Base-by-base conservation (phyloP, 140 eudicot species). In the Anethum foeniculum region DNA sequence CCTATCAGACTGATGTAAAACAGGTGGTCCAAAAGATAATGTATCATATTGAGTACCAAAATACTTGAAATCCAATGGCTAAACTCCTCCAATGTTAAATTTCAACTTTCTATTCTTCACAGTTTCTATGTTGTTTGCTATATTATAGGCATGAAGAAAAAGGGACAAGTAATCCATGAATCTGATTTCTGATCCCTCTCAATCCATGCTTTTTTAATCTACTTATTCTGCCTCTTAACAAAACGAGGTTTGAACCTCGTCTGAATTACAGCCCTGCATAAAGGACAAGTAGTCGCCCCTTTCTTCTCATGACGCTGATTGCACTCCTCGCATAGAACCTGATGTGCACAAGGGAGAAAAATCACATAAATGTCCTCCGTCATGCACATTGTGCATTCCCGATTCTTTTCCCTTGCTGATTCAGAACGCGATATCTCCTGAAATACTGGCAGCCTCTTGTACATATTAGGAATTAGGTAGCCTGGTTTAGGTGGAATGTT, bases 261-360 rank as follows among this genome's bases (percentile, higher is more conserved):
- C 87, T 87, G 79, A 51, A 90, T 93, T 1, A 71, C 80, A 36
- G 88, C 83, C 91, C 99, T 88, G 88, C 99, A 96, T 1, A 97
- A 88, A 52, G 99, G 99, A 80, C 99, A 96, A 23, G 91, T 97
- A 79, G 91, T 93, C 94, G 90, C 93, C 43, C 98, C 98, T 84
- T 91, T 92, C 86, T 96, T 91, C 83, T 93, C 97, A 34, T 96
- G 99, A 43, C 87, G 91, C 89, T 88, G 90, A 67, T 90, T 96
- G 92, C 99, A 96, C 28, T 48, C 80, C 7, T 1, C 84, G 69
- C 92, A 93, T 1, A 93, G 84, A 69, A 90, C 97, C 83, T 86
- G 90, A 81, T 93, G 97, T 6, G 92, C 91, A 76, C 97, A 93
- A 2, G 97, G 97, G 65, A 89, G 82, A 84, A 93, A 89, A 79